These are phyloP conservation scores for Yamadazyma endophytica DNA, from an alignment of 805 yeast species.

Conservation along the genomic window DNA sequence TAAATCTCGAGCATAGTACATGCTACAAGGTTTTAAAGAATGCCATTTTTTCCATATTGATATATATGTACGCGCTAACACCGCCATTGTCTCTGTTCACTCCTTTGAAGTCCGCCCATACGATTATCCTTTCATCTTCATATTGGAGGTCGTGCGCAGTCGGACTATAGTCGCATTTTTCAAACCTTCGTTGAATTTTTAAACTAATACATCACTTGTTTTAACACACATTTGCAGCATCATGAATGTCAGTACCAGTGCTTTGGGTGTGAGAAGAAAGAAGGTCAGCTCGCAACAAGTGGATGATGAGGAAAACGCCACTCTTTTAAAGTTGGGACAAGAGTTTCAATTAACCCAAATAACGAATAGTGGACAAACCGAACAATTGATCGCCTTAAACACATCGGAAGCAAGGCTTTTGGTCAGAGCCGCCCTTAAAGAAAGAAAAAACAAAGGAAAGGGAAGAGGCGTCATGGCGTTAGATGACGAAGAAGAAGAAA, in stretches of 20 bases:
- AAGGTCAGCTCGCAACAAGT: conserved; percentile 51
- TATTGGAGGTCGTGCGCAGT: too few species aligned
- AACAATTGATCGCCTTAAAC: conserved; percentile 78
- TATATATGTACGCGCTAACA: too few species aligned
- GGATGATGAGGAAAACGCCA: conserved; percentile 91
- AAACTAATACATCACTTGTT: too few species aligned
- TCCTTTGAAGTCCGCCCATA: too few species aligned
- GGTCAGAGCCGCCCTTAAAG: conserved; percentile 84
- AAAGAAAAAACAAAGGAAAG: conserved; percentile 43
- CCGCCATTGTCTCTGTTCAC: too few species aligned
- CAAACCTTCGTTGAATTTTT: too few species aligned
- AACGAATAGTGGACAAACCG: conserved; percentile 74
- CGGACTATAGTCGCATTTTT: too few species aligned
- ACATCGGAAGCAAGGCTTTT: conserved; percentile 85
- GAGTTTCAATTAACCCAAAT: conserved; percentile 82
- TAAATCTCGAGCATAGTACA: too few species aligned
- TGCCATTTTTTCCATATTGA: too few species aligned
- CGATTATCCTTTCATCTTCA: too few species aligned
- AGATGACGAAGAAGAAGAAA: conserved; percentile 29
- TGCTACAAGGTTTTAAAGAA: too few species aligned
- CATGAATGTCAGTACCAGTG: conserved; percentile 88
- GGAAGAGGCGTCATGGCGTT: conserved; percentile 13
- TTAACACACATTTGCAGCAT: conserved; percentile 3
- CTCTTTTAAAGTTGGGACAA: conserved; percentile 82
- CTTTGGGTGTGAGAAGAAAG: conserved; percentile 81